phyloP scores from a whole-genome alignment of 2,329 filamentous ascomycete genomes.

The Monosporascus sp. region DNA sequence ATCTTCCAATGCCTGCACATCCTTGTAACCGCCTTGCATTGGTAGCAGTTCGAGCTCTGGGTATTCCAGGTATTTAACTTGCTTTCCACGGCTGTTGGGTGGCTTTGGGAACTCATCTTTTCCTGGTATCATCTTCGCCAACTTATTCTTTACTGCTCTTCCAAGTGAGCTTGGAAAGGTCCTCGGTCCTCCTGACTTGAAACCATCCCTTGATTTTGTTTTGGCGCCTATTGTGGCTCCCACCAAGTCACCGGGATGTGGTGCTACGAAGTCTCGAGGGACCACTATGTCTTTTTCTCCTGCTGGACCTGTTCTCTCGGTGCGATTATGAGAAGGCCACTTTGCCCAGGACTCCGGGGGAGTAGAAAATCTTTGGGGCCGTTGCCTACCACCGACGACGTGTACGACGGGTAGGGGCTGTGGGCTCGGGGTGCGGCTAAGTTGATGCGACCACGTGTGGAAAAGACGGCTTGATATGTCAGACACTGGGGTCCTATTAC shows the following conservation, averaged over 20 bases:
- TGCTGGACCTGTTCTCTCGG: slow-evolving; percentile 22
- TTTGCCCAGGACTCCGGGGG: slow-evolving; percentile 27
- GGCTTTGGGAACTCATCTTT: slow-evolving; percentile 1
- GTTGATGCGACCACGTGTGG: slow-evolving; percentile 23
- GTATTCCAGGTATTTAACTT: slow-evolving; percentile 23
- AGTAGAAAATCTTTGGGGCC: slow-evolving; percentile 7
- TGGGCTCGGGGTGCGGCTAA: slow-evolving; percentile 14
- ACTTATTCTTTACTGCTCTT: slow-evolving; percentile 17
- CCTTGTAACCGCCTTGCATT: slow-evolving; percentile 24
- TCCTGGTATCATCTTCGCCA: slow-evolving; percentile 17
- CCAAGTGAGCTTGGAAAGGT: slow-evolving; percentile 20
- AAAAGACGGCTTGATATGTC: slow-evolving; percentile 19
- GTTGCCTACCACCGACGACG: slow-evolving; percentile 1
- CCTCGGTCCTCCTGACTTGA: slow-evolving; percentile 7
- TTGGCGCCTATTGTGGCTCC: slow-evolving; percentile 3
- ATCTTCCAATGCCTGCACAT: slow-evolving; percentile 26
- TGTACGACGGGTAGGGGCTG: slow-evolving; percentile 6
- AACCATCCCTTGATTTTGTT: neutral
- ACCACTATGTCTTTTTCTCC: slow-evolving; percentile 19
- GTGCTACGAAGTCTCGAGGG: slow-evolving; percentile 19
- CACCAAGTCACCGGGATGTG: slow-evolving; percentile 1
- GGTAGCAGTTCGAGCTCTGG: slow-evolving; percentile 31
- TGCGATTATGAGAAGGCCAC: slow-evolving; percentile 27
- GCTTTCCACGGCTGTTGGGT: slow-evolving; percentile 1
- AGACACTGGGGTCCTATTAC: slow-evolving; percentile 6